A percentile compares a stretch with the other conserved stretches of the same genome.
Conservation (phyloP, 306 rosid genomes). For the Acacia melanoxylon region DNA sequence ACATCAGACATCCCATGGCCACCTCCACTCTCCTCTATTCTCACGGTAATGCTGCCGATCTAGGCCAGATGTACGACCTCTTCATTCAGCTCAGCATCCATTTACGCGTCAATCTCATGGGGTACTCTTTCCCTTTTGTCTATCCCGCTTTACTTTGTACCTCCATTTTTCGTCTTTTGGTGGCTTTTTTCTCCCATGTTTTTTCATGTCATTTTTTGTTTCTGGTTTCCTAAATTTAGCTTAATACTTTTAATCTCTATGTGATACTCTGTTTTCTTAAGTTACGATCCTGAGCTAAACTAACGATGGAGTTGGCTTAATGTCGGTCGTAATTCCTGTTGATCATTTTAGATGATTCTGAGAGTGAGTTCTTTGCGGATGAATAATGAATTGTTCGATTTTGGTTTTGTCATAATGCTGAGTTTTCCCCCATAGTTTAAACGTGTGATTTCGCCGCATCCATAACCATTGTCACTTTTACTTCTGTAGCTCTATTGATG, state of each 20-base stretch:
- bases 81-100: constrained; percentile 85
- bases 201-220: constrained; percentile 11
- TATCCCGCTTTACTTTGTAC: neutral
- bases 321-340: neutral
- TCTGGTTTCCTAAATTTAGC: constrained; percentile 20
- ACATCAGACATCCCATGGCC: constrained; percentile 88
- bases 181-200: neutral
- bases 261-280: constrained; percentile 12
- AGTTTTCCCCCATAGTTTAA: neutral
- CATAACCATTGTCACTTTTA: neutral
- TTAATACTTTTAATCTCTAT: neutral
- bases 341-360: neutral
- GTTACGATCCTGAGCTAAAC: neutral
- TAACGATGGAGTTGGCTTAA: neutral
- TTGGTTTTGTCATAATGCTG: neutral
- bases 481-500: neutral
- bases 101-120: constrained; percentile 85
- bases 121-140: constrained; percentile 45
- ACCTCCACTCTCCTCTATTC: constrained; percentile 86
- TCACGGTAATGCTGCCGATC: constrained; percentile 98
- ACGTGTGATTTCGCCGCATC: neutral
- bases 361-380: neutral
- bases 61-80: constrained; percentile 97
- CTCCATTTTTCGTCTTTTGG: neutral
- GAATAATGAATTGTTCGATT: neutral